Evolutionary conservation across 225 moss, liverwort and hornwort species (phyloP).

Genomic region (Marchantia polymorpha): DNA sequence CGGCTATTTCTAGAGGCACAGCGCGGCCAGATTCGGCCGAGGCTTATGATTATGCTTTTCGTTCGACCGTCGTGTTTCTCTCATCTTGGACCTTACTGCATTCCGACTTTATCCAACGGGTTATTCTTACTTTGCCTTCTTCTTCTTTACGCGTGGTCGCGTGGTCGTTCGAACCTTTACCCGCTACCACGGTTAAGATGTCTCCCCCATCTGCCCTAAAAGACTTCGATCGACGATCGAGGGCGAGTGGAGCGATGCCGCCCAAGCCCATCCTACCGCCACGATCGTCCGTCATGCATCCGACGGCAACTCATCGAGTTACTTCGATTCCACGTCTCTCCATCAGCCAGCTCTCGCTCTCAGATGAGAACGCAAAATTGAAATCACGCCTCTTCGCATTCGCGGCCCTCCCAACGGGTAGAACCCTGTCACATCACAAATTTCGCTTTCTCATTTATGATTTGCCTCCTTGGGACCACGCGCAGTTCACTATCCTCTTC

Average conservation of each 20-base stretch:
- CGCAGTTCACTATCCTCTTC: not conserved
- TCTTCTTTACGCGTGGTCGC: not conserved
- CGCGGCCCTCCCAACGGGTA: not conserved
- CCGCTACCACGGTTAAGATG: not conserved
- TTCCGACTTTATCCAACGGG: not conserved
- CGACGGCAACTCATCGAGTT: not conserved
- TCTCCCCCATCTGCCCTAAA: not conserved
- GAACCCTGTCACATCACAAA: slow-evolving; percentile 3
- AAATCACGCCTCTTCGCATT: not conserved
- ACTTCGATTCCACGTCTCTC: not conserved
- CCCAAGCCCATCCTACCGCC: not conserved
- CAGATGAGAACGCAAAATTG: not conserved
- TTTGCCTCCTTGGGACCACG: not conserved
- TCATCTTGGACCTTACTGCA: not conserved
- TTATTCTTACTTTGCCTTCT: not conserved
- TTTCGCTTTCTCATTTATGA: not conserved
- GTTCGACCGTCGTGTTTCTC: not conserved
- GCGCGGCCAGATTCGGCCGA: not conserved
- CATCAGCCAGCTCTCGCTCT: not conserved
- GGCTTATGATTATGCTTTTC: not conserved
- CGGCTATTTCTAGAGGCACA: not conserved
- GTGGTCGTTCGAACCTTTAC: not conserved
- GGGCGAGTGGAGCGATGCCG: not conserved
- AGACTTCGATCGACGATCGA: not conserved
- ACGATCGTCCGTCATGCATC: not conserved